Evolutionary conservation across 2,329 filamentous ascomycete species (phyloP).

Genomic region (Cercospora sp.): DNA sequence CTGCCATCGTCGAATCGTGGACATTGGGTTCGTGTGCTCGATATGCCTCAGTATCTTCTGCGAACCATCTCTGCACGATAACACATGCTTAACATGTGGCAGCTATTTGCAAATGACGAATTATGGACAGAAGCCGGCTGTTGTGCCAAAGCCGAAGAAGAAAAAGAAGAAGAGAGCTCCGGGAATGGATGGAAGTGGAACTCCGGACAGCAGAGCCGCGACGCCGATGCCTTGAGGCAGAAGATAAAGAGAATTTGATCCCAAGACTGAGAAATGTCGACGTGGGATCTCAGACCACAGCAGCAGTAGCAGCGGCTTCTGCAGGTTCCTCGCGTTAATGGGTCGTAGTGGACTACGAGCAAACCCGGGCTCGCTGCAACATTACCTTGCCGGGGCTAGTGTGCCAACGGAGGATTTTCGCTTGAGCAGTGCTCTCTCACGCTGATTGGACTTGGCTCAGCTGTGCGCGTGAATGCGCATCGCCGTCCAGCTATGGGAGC

Average conservation of each 20-base stretch:
- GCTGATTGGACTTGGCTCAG: neutral
- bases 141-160: constrained; percentile 77
- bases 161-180: constrained; percentile 54
- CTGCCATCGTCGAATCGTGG: constrained; percentile 87
- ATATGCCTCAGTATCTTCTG: constrained; percentile 96
- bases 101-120: constrained; percentile 74
- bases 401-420: neutral
- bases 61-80: constrained; percentile 57
- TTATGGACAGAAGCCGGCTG: constrained; percentile 75
- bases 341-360: neutral
- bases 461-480: neutral
- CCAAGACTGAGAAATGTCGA: neutral
- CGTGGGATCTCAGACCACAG: neutral
- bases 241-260: neutral
- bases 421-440: neutral
- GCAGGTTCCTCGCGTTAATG: neutral
- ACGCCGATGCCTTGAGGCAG: constrained; percentile 32
- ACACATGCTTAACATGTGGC: constrained; percentile 79
- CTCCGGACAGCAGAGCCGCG: constrained; percentile 33
- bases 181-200: constrained; percentile 47
- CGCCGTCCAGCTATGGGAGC: neutral
- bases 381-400: neutral
- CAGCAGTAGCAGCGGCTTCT: neutral
- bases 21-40: constrained; percentile 92
- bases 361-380: neutral